Evolutionary conservation across 73 alveolate species (phyloP).

Genomic region (Blepharisma japonicum): DNA sequence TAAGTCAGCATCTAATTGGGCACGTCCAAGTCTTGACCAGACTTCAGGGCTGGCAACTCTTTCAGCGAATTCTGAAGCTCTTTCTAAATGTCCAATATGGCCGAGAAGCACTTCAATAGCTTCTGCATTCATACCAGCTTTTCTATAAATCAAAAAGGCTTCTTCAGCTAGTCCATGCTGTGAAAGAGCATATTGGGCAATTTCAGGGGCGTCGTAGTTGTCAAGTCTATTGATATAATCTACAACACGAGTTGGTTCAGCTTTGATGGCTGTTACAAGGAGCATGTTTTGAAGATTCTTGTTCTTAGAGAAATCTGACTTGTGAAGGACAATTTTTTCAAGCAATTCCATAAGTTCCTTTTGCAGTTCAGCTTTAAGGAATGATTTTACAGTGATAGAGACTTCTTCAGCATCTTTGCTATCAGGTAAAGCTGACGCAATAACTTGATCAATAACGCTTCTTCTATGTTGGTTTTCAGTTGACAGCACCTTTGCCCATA

Average conservation of each 20-base stretch:
- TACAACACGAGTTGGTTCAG: constrained; percentile 95
- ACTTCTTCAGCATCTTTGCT: constrained; percentile 98
- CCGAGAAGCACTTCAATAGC: constrained; percentile 90
- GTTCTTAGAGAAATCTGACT: constrained; percentile 89
- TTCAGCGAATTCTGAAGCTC: constrained; percentile 91
- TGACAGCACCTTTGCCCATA: constrained; percentile 95
- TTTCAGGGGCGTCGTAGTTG: constrained; percentile 97
- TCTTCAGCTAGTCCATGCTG: constrained; percentile 87
- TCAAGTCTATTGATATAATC: constrained; percentile 98
- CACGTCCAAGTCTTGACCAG: constrained; percentile 97
- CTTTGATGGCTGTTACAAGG: constrained; percentile 97
- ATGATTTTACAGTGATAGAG: constrained; percentile 93
- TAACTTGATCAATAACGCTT: constrained; percentile 96
- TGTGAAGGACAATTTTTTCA: constrained; percentile 99
- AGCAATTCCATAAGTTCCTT: constrained; percentile 97
- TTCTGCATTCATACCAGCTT: constrained; percentile 59
- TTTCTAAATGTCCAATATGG: constrained; percentile 73
- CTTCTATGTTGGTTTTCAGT: constrained; percentile 96
- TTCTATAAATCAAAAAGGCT: constrained; percentile 89
- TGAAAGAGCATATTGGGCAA: constrained; percentile 91
- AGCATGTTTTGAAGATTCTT: constrained; percentile 94
- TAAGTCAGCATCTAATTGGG: constrained; percentile 80
- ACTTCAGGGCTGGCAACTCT: constrained; percentile 68
- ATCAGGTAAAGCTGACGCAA: constrained; percentile 96
- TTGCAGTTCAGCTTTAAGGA: constrained; percentile 98